These are phyloP conservation scores for Colletotrichum nymphaeae DNA, from an alignment of 2,329 filamentous ascomycete species.

Conservation along the genomic window DNA sequence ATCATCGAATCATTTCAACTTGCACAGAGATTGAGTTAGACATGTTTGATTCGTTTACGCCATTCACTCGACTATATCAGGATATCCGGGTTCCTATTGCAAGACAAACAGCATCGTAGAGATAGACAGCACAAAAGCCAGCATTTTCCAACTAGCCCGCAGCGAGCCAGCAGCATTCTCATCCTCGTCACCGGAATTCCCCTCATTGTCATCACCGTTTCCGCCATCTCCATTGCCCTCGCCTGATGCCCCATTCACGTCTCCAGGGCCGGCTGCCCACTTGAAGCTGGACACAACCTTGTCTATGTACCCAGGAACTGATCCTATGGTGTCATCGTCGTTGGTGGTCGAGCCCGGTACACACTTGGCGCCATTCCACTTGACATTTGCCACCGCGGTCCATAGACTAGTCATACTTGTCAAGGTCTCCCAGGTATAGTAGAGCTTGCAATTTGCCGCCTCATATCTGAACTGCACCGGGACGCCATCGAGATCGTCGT, in stretches of 20 bases:
- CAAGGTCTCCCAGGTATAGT: constrained; percentile 66
- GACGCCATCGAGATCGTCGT: constrained; percentile 36
- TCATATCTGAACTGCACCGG: constrained; percentile 72
- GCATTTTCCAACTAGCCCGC: not conserved
- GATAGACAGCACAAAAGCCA: too few relatives aligned
- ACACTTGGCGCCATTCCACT: constrained; percentile 33
- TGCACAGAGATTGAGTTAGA: too few relatives aligned
- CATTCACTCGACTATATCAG: too few relatives aligned
- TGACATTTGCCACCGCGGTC: constrained; percentile 53
- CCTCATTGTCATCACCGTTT: not conserved
- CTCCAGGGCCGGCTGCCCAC: constrained; percentile 28
- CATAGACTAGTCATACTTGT: constrained; percentile 64
- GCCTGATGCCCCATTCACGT: constrained; percentile 1
- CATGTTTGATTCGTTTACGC: too few relatives aligned
- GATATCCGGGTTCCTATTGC: too few relatives aligned
- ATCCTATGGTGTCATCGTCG: constrained; percentile 22
- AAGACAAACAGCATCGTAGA: too few relatives aligned
- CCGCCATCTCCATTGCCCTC: not conserved
- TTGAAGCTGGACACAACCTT: constrained; percentile 25
- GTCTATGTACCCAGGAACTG: constrained; percentile 12
- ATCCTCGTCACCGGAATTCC: not conserved
- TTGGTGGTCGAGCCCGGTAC: constrained; percentile 34
- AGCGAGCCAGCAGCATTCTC: constrained; percentile 19
- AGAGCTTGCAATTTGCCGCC: constrained; percentile 70
- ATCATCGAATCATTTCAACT: too few relatives aligned